Base-by-base conservation (phyloP, 495 filamentous ascomycete genomes). In the Talaromyces trachyspermus region DNA sequence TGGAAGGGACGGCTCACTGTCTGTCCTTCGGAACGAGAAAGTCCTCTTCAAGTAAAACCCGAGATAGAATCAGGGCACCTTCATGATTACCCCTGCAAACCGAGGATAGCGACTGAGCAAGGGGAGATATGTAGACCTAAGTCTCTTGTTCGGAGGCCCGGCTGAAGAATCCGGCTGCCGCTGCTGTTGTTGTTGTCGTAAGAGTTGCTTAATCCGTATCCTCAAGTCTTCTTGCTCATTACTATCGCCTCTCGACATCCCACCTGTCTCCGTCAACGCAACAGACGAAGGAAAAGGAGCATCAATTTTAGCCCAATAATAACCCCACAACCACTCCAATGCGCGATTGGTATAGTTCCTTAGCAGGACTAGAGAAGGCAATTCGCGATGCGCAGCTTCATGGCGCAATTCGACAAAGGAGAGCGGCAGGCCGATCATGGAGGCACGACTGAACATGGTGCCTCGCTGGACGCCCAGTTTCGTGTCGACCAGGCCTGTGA, bases 351-450 rank as follows among this genome's bases (percentile, higher is more conserved):
- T 74, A 4, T 84, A 80, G 10, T 71, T 70, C 44, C 86, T 71
- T 45, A 96, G 65, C 20, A 86, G 77, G 5, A 74, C 65, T 43
- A 96, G 65, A 1, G 80, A 78, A 1, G 91, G 90, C 45, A 95
- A 66, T 55, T 88, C 84, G 52, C 89, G 85, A 62, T 97, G 91
- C 29, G 88, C 92, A 25, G 86, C 86, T 60, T 92, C 84, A 57
- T 97, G 91, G 14, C 91, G 75, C 43, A 95, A 69, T 65, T 95
- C 89, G 27, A 96, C 89, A 61, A 95, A 92, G 0, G 85, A 81
- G 6, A 82, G 80, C 4, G 90, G 88, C 17, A 96, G 70, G 0
- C 81, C 84, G 14, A 92, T 72, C 43, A 80, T 80, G 54, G 78
- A 74, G 1, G 90, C 90, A 9, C 89, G 72, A 24, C 80, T 72